Base-by-base conservation (phyloP, 176 grass and related monocot species). In the Phoenix roebelenii region DNA sequence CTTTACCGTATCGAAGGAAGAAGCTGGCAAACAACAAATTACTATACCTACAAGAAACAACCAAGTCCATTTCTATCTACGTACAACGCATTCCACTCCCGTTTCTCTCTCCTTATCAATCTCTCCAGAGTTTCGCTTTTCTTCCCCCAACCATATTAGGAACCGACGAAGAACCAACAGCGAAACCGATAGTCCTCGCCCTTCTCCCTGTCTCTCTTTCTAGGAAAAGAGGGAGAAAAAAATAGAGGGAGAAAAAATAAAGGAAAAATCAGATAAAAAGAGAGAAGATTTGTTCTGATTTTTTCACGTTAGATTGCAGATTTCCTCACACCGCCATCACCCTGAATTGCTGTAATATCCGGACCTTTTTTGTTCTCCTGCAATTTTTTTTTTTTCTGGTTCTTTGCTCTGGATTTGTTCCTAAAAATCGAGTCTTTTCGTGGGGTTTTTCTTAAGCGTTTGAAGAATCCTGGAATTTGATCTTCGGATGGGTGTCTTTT, bases 241-340 rank as follows among this genome's bases (percentile, higher is more conserved):
- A 24, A 20, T 20, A 44, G 10, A 2, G 2, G 10, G 35, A 44
- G 9, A 14, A 2, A 44, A 16, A 68, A 24, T 7, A 44, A 55
- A 57, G 52, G 15, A 66, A 52, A 44, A 56, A 56, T 50, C 30
- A 7, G 64, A 67, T 7, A 53, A 25, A 55, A 29, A 14, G 20
- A 20, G 51, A 28, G 16, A 66, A 22, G 18, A 56, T 0, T 52
- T 50, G 51, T 18, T 54, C 23, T 4, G 61, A 65, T 68, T 44
- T 55, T 44, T 44, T 44, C 35, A 44, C 35, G 35, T 44, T 44
- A 44, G 65, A 23, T 68, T 56, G 52, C 65, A 68, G 65, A 68
- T 68, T 56, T 35, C 52, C 25, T 68, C 18, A 44, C 57, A 48
- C 54, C 52, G 52, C 52, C 65, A 35, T 23, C 54, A 5, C n/a